Conservation (phyloP, 148 eudicot species). For the Gaultheria prostrata region DNA sequence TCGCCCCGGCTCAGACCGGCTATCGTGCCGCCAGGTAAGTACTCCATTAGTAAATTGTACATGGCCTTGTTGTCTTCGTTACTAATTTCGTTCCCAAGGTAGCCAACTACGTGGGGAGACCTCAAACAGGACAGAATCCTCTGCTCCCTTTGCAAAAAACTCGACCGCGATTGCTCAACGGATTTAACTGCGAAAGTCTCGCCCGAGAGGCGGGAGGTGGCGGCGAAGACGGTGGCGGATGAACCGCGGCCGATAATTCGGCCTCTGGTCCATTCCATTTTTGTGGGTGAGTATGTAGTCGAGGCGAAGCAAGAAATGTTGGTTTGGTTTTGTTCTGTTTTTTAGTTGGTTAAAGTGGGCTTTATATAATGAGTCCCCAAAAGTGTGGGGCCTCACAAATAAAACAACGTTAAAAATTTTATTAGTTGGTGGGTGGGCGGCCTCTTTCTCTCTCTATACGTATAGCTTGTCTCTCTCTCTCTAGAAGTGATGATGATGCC, state of each 20-base stretch:
- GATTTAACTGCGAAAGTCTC: conserved; percentile 50
- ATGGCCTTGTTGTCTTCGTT: neutral
- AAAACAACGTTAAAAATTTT: neutral
- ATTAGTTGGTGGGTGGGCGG: conserved; percentile 2
- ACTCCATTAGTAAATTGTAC: conserved; percentile 50
- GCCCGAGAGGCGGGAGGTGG: conserved; percentile 33
- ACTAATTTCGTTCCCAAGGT: conserved; percentile 29
- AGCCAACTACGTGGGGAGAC: conserved; percentile 42
- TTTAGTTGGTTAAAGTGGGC: conserved; percentile 3
- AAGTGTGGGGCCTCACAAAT: neutral
- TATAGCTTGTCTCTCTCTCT: neutral
- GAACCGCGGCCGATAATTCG: conserved; percentile 45
- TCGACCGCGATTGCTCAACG: conserved; percentile 25
- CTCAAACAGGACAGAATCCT: conserved; percentile 29
- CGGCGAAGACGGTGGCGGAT: conserved; percentile 44
- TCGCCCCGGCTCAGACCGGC: conserved; percentile 26
- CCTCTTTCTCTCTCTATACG: neutral
- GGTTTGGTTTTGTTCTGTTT: neutral
- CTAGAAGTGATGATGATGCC: neutral
- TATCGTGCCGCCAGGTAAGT: conserved; percentile 37
- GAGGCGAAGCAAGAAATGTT: neutral
- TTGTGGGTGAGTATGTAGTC: neutral
- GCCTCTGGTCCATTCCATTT: conserved; percentile 44
- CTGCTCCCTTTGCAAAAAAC: conserved; percentile 30
- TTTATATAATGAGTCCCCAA: neutral